phyloP scores from a whole-genome alignment of 257 asterid species.

The Scutellaria minor region DNA sequence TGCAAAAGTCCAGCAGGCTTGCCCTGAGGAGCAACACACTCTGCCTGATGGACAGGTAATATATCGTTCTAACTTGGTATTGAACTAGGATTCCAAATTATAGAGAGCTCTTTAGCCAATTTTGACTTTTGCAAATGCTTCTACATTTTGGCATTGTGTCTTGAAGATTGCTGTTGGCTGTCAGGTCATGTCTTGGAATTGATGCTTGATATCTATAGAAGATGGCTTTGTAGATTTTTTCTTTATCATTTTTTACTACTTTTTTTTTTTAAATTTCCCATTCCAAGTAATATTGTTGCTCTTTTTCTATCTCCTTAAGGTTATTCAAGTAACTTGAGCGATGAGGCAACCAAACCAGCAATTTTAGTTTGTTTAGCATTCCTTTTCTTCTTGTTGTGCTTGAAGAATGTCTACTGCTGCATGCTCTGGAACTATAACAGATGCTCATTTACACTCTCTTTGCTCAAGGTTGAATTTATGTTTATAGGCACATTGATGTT shows the following conservation, averaged over 20 bases:
- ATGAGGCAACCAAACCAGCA: neutral
- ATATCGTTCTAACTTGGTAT: conserved; percentile 25
- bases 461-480: conserved; percentile 2
- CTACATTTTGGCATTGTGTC: neutral
- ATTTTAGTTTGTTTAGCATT: conserved; percentile 1
- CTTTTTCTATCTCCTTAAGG: neutral
- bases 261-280: neutral
- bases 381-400: too few species aligned
- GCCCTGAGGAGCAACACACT: conserved; percentile 77
- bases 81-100: conserved; percentile 11
- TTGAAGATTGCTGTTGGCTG: conserved; percentile 14
- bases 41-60: conserved; percentile 97
- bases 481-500: conserved; percentile 14
- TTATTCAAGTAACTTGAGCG: neutral
- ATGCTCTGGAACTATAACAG: neutral
- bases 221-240: neutral
- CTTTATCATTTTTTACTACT: neutral
- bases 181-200: conserved; percentile 6
- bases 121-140: conserved; percentile 14
- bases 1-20: conserved; percentile 54
- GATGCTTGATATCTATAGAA: neutral
- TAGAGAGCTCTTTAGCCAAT: conserved; percentile 6
- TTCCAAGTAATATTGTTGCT: too few species aligned
- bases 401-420: neutral
- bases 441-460: neutral